Base-by-base conservation (phyloP, 768 basidiomycete species). In the Psilocybe cubensis region DNA sequence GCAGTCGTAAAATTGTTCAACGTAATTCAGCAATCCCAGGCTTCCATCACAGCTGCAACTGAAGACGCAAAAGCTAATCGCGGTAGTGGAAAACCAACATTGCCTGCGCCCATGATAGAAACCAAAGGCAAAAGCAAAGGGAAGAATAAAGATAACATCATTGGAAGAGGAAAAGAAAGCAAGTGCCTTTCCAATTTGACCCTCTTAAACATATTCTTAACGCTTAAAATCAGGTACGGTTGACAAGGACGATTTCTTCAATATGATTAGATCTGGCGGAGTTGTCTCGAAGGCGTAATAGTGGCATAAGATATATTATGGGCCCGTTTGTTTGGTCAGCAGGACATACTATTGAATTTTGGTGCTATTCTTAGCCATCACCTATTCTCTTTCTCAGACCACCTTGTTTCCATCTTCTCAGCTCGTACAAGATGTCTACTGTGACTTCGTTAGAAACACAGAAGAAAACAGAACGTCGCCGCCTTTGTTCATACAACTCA, bases 1-100 rank as follows among this genome's bases (percentile, higher is more conserved):
- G n/a, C n/a, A 83, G 92, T 94, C 44, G 91, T 94, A n/a, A 86
- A 89, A 66, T 75, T 94, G 14, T 94, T 94, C 76, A 94, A 94
- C 64, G 85, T 83, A 3, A 90, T 94, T 47, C 92, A 94, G 60
- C 89, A 91, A 61, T 87, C 91, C 18, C 92, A 94, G 64, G 75
- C 79, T 24, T 81, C 79, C 11, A 76, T 82, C 1, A 69, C 79
- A 9, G 78, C 70, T 4, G 80, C 80, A 10, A 80, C 78, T 21
- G 85, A 86, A 66, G 81, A 84, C 56, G 67, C 79, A 54, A 91
- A 89, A 72, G 75, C 80, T 10, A 69, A 79, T 27, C 79, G 88
- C 64, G 91, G 92, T 3, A 80, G 83, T 20, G 91, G 91, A 23
- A 93, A 89, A 65, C 84, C 90, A 28, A 83, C 85, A 0, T 68